Evolutionary conservation across 2,329 filamentous ascomycete species (phyloP).

Genomic region (Neofusicoccum parvum): DNA sequence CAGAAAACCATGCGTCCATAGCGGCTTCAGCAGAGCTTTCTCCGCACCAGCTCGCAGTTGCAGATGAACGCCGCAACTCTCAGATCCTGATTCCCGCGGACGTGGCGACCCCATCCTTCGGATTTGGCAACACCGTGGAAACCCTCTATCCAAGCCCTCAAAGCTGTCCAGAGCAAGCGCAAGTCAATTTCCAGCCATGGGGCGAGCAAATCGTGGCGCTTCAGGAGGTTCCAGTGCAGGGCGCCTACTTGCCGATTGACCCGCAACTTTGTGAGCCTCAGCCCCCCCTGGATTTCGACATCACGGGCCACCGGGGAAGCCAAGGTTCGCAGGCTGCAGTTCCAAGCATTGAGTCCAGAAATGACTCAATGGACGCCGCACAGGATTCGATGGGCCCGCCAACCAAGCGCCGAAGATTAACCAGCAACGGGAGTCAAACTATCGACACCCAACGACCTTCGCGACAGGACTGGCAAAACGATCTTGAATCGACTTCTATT

Average conservation of each 20-base stretch:
- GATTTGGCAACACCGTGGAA: conserved; percentile 7
- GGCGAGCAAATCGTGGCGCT: not conserved
- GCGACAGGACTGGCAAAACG: conserved; percentile 3
- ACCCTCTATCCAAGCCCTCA: conserved; percentile 17
- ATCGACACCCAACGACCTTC: conserved; percentile 1
- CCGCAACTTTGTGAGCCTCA: conserved; percentile 16
- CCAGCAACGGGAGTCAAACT: not conserved
- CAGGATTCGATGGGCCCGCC: conserved; percentile 1
- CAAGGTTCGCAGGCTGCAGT: not conserved
- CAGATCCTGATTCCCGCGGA: not conserved
- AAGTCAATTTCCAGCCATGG: not conserved
- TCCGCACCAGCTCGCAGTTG: not conserved
- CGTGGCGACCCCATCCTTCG: not conserved
- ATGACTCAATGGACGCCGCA: conserved; percentile 6
- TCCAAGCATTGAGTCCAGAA: not conserved
- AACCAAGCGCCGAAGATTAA: conserved; percentile 14
- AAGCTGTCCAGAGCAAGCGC: conserved; percentile 10
- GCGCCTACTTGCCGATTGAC: conserved; percentile 15
- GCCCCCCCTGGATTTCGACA: not conserved
- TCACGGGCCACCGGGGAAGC: not conserved
- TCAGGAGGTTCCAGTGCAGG: not conserved
- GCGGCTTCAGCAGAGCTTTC: not conserved
- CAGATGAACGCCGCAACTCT: not conserved
- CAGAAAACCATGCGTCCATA: not conserved
- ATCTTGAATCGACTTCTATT: conserved; percentile 1